Conservation (phyloP, 2,329 filamentous ascomycete genomes). For the Pseudocercospora eumusae region DNA sequence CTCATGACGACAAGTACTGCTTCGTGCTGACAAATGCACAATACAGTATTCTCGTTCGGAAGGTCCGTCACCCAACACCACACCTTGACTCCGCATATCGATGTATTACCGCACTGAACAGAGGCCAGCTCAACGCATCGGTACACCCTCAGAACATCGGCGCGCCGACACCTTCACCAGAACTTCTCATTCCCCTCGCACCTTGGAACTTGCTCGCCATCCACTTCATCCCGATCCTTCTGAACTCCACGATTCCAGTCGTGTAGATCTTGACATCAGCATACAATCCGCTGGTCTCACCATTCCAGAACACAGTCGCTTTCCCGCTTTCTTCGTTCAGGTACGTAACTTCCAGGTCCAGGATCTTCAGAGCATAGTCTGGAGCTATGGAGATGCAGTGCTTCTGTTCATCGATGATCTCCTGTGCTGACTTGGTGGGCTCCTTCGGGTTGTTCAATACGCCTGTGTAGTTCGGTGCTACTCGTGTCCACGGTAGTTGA, state of each 20-base stretch:
- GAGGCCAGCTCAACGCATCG: too few species aligned
- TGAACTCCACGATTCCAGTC: not conserved
- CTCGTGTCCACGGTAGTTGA: not conserved
- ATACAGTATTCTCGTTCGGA: not conserved
- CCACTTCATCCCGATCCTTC: not conserved
- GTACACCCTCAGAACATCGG: too few species aligned
- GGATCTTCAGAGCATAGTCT: not conserved
- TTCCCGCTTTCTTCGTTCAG: not conserved
- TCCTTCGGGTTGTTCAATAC: not conserved
- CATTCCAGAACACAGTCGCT: not conserved
- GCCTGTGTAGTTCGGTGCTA: not conserved
- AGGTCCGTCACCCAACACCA: not conserved
- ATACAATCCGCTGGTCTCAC: not conserved
- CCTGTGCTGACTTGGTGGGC: not conserved
- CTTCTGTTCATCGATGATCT: not conserved
- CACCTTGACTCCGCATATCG: not conserved
- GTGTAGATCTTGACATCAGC: not conserved
- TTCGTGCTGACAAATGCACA: not conserved
- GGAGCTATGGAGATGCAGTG: not conserved
- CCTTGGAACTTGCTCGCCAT: conserved; percentile 1
- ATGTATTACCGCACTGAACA: too few species aligned
- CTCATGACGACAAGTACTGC: not conserved
- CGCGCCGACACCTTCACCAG: not conserved
- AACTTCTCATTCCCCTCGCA: not conserved
- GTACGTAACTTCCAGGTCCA: conserved; percentile 4